Evolutionary conservation across 2,329 filamentous ascomycete species (phyloP), one percentile per base, ranked within the genome.

Genomic region (Fusarium sp.): DNA sequence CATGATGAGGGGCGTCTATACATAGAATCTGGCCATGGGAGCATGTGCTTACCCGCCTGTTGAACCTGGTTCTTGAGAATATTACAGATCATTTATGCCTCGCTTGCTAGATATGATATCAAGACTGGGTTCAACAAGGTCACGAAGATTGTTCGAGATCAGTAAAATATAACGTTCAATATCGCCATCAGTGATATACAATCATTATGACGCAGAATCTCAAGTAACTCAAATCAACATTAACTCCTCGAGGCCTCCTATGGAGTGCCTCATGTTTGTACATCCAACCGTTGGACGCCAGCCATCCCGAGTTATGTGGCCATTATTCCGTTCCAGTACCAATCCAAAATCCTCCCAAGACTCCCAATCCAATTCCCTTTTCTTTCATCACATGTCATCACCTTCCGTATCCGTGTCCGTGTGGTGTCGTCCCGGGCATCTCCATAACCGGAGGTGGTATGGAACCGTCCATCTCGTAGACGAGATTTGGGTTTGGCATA

Each of bases 381-480:
- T 52, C 47, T 8, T 52, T 52, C 27, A 10, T 31, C 47, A 5
- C 9, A 29, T 52, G 27, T 31, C 47, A 52, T 52, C 40, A 34
- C 9, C n/a, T 40, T 27, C 38, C 38, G 6, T 56, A 47, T 52
- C 38, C 20, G 8, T 14, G 57, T n/a, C 38, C 38, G 9, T 56
- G 58, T 13, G 72, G 72, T 2, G 62, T 64, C 24, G 62, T 60
- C 2, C 66, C 69, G 8, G 60, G 64, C 72, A 73, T 66, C 62
- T 79, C 78, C 4, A 70, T 54, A 18, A 69, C 35, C n/a, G 54
- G 56, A 3, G 58, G 35, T 0, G 63, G 56, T 4, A 52, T 29
- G 47, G 70, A 70, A 0, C 76, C 72, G 5, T 79, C 78, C 78
- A 80, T 78, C 70, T 80, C 78, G 5, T 69, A 75, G 9, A 75